A percentile compares a stretch with the other conserved stretches of the same genome.
Evolutionary conservation across 139 green algal species (phyloP).

Genomic region (Nannochloris sp.): DNA sequence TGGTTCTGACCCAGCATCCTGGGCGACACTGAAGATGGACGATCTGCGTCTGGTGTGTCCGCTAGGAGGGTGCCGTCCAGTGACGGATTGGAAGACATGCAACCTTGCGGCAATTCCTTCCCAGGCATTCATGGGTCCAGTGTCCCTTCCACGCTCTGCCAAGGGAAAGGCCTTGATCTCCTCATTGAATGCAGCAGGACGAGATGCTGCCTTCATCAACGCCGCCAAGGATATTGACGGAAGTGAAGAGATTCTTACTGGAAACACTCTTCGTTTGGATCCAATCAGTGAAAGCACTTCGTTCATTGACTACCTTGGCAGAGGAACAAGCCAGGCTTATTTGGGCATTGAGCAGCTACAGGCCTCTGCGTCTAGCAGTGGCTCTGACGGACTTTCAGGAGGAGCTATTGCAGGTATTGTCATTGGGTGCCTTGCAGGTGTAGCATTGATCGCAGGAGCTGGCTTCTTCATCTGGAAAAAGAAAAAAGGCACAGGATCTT

Average conservation of each 20-base stretch:
- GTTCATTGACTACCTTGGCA: conserved; percentile 14
- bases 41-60: conserved; percentile 25
- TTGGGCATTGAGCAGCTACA: conserved; percentile 1
- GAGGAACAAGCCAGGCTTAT: neutral
- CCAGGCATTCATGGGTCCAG: conserved; percentile 20
- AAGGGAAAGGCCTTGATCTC: conserved; percentile 6
- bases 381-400: neutral
- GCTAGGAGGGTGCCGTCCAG: conserved; percentile 11
- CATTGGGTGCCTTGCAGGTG: conserved; percentile 3
- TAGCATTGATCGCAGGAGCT: conserved; percentile 2
- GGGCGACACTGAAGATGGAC: conserved; percentile 14
- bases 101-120: conserved; percentile 14
- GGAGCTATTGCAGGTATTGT: conserved; percentile 10
- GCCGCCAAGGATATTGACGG: conserved; percentile 1
- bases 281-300: neutral
- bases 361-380: neutral
- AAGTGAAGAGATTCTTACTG: neutral
- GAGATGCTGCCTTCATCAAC: conserved; percentile 2
- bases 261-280: neutral
- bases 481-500: neutral
- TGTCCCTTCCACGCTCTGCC: conserved; percentile 16
- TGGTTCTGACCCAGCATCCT: conserved; percentile 3
- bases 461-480: neutral
- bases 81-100: conserved; percentile 16
- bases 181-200: conserved; percentile 4